Conservation (phyloP, 2,329 filamentous ascomycete species). For the Chaetomiaceae sp. region DNA sequence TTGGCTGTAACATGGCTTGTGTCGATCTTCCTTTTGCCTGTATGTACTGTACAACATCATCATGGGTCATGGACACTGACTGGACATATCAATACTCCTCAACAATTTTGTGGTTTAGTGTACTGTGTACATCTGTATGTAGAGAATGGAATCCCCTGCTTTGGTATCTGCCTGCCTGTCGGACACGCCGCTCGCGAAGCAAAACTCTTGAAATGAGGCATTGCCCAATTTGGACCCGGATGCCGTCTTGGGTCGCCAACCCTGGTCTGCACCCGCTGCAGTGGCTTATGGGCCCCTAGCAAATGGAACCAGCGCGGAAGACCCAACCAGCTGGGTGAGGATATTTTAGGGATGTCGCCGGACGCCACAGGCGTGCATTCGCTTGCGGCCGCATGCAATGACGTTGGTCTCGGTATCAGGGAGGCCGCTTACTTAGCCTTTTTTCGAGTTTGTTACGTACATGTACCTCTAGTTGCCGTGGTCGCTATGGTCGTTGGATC, state of each 20-base stretch:
- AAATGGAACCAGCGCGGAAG: too few relatives aligned
- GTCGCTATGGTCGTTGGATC: too few relatives aligned
- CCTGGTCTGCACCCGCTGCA: not conserved
- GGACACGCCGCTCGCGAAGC: too few relatives aligned
- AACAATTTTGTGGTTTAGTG: not conserved
- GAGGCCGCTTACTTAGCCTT: not conserved
- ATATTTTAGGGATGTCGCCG: not conserved
- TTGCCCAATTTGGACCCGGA: too few relatives aligned
- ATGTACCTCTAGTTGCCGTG: too few relatives aligned
- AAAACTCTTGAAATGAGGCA: too few relatives aligned
- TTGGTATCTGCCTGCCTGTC: too few relatives aligned
- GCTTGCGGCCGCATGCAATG: not conserved
- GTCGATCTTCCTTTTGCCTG: not conserved
- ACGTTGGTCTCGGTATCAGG: too few relatives aligned
- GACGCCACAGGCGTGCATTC: not conserved
- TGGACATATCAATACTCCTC: too few relatives aligned
- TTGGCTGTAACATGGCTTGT: constrained; percentile 2
- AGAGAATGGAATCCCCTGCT: not conserved
- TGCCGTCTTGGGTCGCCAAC: not conserved
- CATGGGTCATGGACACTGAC: not conserved
- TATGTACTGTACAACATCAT: not conserved
- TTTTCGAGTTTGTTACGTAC: too few relatives aligned
- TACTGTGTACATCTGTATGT: too few relatives aligned
- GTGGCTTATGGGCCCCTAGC: not conserved
- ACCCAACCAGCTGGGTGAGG: not conserved